Conservation (phyloP, 305 asterid genomes). For the Fraxinus latifolia region DNA sequence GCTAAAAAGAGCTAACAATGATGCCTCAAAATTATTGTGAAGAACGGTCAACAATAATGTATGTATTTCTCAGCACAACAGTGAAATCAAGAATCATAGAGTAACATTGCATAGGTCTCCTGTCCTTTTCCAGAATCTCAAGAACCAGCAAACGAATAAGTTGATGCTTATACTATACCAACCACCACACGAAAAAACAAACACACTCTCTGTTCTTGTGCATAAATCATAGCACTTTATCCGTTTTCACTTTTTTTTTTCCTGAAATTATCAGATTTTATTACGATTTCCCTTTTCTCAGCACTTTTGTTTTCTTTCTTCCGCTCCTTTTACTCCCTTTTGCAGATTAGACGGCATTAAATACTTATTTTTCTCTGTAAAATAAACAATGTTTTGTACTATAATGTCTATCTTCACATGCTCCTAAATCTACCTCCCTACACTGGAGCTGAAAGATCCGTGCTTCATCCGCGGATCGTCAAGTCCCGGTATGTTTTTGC, state of each 20-base stretch:
- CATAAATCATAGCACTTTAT: background rate
- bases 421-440: background rate
- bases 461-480: conserved; percentile 20
- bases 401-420: conserved; percentile 18
- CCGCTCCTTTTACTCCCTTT: conserved; percentile 16
- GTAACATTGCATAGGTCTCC: conserved; percentile 19
- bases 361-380: background rate
- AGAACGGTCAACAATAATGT: background rate
- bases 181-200: background rate
- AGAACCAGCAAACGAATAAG: background rate
- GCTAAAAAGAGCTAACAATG: background rate
- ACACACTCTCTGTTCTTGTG: background rate
- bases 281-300: background rate
- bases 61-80: background rate
- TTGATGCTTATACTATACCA: background rate
- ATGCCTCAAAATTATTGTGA: background rate
- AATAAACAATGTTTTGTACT: background rate
- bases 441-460: conserved; percentile 32
- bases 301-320: conserved; percentile 31
- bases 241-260: conserved; percentile 17
- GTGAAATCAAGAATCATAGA: background rate
- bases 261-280: too few species aligned
- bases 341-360: conserved; percentile 22
- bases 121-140: conserved; percentile 35
- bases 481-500: conserved; percentile 21